Evolutionary conservation across 345 rosid species (phyloP), one percentile per base, ranked within the genome.

Genomic region (Triadica sebifera): DNA sequence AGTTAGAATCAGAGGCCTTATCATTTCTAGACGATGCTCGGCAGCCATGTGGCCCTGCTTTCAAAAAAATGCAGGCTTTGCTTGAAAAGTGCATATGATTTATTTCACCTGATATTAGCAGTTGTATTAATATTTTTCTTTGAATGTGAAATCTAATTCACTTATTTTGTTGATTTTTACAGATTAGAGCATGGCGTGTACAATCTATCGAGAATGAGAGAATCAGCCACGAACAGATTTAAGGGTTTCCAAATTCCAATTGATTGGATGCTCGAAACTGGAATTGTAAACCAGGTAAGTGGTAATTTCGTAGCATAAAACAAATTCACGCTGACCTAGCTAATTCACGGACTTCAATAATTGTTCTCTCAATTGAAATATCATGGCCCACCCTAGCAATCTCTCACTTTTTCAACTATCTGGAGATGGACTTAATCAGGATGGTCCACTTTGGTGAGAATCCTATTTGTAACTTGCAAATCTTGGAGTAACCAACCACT

Each of bases 221-320:
- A 96, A 87, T 91, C 99, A 0, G 91, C 97, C 0, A 79, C 92
- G 0, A 88, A 81, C 5, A 81, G 93, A 69, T 95, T 83, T 76
- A 90, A 80, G 73, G 84, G 77, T 19, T 90, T 90, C 65, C 93
- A 81, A 45, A 91, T 96, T 82, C 98, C 99, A 38, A 85, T 78
- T 79, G 87, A 86, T 56, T 96, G 99, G 98, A 90, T 96, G 97
- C 93, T 91, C 41, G 98, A 96, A 77, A 88, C 87, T 49, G 99
- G 98, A 55, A 86, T 91, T 19, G 89, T 87, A 15, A 90, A 86
- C 84, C 97, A 90, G 98, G 99, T 96, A 81, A 46, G 25, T 8
- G 34, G 34, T 0, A 6, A 7, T 25, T 20, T 19, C n/a, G 11
- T 37, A 9, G 43, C 47, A 29, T 69, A 19, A 51, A 69, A 69